A percentile compares a stretch with the other conserved stretches of the same genome.
Evolutionary conservation across 352 stramenopile genomes (phyloP).

Genomic region (Phytophthora pini): DNA sequence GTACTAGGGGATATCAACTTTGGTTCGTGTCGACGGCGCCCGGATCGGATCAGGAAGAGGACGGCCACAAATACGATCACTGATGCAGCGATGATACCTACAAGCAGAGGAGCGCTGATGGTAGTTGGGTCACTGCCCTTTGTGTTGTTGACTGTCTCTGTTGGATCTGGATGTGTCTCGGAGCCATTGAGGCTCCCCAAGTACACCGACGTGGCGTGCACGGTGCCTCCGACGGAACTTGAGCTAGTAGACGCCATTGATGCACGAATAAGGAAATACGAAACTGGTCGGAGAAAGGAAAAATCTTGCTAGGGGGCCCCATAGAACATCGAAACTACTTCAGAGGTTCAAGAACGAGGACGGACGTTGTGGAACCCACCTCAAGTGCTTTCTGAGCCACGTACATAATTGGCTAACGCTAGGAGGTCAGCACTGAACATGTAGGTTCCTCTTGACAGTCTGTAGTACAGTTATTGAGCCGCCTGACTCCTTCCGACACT

Average conservation of each 20-base stretch:
- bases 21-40: constrained; percentile 11
- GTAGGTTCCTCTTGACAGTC: constrained; percentile 2
- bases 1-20: constrained; percentile 25
- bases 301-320: constrained; percentile 5
- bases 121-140: background rate
- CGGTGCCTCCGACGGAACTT: constrained; percentile 7
- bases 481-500: too few species aligned
- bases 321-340: constrained; percentile 19
- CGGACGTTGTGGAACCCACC: constrained; percentile 14
- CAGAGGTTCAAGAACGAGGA: background rate
- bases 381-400: constrained; percentile 20
- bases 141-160: constrained; percentile 1
- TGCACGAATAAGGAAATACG: constrained; percentile 29
- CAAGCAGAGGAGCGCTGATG: constrained; percentile 13
- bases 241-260: constrained; percentile 26
- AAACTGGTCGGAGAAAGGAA: constrained; percentile 9
- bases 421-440: constrained; percentile 19
- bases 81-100: constrained; percentile 22
- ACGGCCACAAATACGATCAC: constrained; percentile 22
- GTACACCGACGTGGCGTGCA: constrained; percentile 1
- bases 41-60: constrained; percentile 24
- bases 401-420: constrained; percentile 29
- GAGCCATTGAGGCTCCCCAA: constrained; percentile 8
- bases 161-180: constrained; percentile 12
- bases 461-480: constrained; percentile 11